These are phyloP conservation scores for Zea mays DNA, from an alignment of 176 grass and related monocot genomes.

Conservation along the genomic window Zm-B73-REFERENCE-NAM-5.0 NC_050100.1:30154501-30155000, in stretches of 20 bases:
- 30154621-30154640: slow-evolving; percentile 69
- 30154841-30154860: slow-evolving; percentile 23
- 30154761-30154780: slow-evolving; percentile 31
- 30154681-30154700: slow-evolving; percentile 92
- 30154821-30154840: slow-evolving; percentile 22
- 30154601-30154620: slow-evolving; percentile 1
- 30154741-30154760: slow-evolving; percentile 69
- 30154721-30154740: slow-evolving; percentile 46
- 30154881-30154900: background rate
- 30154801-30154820: background rate
- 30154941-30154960: no score
- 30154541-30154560: slow-evolving; percentile 21
- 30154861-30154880: slow-evolving; percentile 8
- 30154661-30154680: slow-evolving; percentile 84
- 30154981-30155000: no score
- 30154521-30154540: slow-evolving; percentile 50
- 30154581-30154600: slow-evolving; percentile 12
- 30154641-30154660: slow-evolving; percentile 77
- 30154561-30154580: slow-evolving; percentile 6
- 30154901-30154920: background rate
- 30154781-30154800: slow-evolving; percentile 1
- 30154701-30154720: slow-evolving; percentile 91
- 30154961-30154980: no score
- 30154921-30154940: no score
- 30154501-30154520: slow-evolving; percentile 83